phyloP scores from a whole-genome alignment of 202 grass and related monocot genomes.

The Dendrocalamus latiflorus region DNA sequence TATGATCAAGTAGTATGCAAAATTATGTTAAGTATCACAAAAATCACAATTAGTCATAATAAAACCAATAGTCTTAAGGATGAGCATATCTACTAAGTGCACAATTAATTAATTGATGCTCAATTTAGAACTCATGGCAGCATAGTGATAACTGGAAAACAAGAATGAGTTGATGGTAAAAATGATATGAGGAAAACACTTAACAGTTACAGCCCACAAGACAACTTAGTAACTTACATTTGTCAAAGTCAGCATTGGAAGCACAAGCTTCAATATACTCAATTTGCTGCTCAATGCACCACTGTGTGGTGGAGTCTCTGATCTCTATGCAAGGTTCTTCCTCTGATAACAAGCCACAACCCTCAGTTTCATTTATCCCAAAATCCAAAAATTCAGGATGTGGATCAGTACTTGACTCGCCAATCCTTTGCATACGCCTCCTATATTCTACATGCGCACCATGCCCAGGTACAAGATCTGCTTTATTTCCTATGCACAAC shows the following conservation, averaged over 20 bases:
- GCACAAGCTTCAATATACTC: slow-evolving; percentile 89
- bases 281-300: slow-evolving; percentile 75
- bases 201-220: not conserved
- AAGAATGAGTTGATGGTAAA: not conserved
- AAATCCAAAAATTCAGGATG: slow-evolving; percentile 73
- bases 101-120: not conserved
- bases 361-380: slow-evolving; percentile 81
- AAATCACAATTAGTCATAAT: not conserved
- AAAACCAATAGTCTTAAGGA: not conserved
- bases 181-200: not conserved
- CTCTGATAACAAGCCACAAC: slow-evolving; percentile 62
- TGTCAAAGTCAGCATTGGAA: slow-evolving; percentile 82
- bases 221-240: slow-evolving; percentile 52
- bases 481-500: slow-evolving; percentile 93
- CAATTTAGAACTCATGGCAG: not conserved
- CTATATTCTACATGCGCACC: slow-evolving; percentile 69
- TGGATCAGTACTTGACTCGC: slow-evolving; percentile 57
- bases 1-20: not conserved
- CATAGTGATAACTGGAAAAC: not conserved
- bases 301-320: slow-evolving; percentile 51
- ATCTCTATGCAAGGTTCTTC: slow-evolving; percentile 60
- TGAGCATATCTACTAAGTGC: not conserved
- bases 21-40: not conserved
- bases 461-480: slow-evolving; percentile 80
- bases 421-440: slow-evolving; percentile 52